Base-by-base conservation (phyloP, 371 early-diverging fungal genomes). In the Mucor piriformis region DNA sequence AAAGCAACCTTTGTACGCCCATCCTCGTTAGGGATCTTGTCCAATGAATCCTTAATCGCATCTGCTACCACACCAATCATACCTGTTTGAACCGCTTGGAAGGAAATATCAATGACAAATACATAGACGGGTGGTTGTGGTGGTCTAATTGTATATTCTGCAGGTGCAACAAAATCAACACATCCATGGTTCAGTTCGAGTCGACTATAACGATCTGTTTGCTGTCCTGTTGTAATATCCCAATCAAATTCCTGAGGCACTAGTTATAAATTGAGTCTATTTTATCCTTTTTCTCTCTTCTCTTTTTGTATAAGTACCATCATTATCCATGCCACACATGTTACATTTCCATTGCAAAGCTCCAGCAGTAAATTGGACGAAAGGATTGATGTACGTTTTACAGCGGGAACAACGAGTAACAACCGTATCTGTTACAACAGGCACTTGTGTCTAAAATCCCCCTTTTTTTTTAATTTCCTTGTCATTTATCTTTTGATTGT, bases 321-420 rank as follows among this genome's bases (percentile, higher is more conserved):
- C 93, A 62, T 94, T 94, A 46, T 81, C 81, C 54, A 91, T 61
- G 21, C 76, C 81, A 72, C 95, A 94, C 77, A 93, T 73, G 70
- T 93, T 93, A 66, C 95, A 94, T 65, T 82, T 82, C 95, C 94
- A 94, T 54, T 88, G 69, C 8, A 85, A 73, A 0, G 90, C 92
- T 33, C 89, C 89, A 56, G 90, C 92, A 0, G 88, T 77, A 70
- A 91, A 93, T 57, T 82, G 81, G 8, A 93, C 87, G 79, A 87
- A 94, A 10, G 94, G 94, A 61, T 93, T 94, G 65, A 94, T 89
- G 59, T 94, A 94, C 1, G 92, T 85, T 43, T 92, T 79, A 81
- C 95, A 94, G 12, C 93, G 82, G 16, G 90, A 76, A 75, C 95
- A 94, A 21, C 95, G 87, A 44, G 89, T 83, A 58, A 94, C 90